Base-by-base conservation (phyloP, 495 filamentous ascomycete species). In the Lophium mytilinum region DNA sequence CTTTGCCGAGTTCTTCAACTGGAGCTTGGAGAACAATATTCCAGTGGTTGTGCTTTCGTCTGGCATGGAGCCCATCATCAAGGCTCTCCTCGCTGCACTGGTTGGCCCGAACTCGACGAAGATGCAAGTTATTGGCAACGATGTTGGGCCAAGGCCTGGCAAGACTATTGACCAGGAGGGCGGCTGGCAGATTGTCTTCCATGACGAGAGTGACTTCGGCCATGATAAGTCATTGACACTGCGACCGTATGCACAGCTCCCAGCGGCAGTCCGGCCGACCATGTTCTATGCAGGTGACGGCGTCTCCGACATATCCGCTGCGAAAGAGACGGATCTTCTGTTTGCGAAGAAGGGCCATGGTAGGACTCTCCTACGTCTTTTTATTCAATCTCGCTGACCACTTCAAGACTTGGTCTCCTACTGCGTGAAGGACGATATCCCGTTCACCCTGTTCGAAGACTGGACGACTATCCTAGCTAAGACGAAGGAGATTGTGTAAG, bases 211-310 rank as follows among this genome's bases (percentile, higher is more conserved):
- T 63, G 78, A 82, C 48, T 93, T 91, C 62, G 92, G 92, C 9
- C 92, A 98, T 63, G 92, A 98, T 77, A 96, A 98, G 78, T 88
- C 83, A 33, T 71, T 89, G 37, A 87, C 88, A 60, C 90, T 98
- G 64, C 83, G 87, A 61, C 87, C 85, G 1, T 96, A 96, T 68
- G 81, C 85, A 67, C 70, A 43, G 57, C 77, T 93, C 10, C 85
- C 89, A 0, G 77, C 79, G 4, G 72, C 73, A 14, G 73, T 84
- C 55, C 76, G 89, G 52, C 90, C 90, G 0, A 80, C 79, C 9
- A 78, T 95, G 69, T 84, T 95, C 59, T 96, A 96, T 62, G 90
- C 90, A 21, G 90, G 90, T 47, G 90, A 96, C 57, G 90, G 90
- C 24, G 88, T 95, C 0, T 92, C 87, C 1, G 90, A 96, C 66